Base-by-base conservation (phyloP, 164 flowering plant genomes). In the Umbellularia californica region DNA sequence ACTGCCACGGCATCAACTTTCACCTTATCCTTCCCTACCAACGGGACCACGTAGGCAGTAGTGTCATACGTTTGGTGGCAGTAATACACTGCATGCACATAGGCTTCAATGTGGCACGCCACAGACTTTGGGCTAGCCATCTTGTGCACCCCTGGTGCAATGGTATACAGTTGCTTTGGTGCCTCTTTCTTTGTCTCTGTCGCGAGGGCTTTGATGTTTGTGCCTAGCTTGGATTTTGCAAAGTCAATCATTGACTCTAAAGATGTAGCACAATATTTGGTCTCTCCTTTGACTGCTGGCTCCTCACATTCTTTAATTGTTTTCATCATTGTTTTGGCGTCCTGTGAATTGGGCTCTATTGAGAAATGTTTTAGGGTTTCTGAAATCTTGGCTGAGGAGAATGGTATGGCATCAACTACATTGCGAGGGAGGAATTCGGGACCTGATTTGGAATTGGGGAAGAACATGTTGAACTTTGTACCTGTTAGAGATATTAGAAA, bases 331-430 rank as follows among this genome's bases (percentile, higher is more conserved):
- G 58, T 63, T 28, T 79, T 60, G 5, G 89, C 90, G 68, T 86
- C 84, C 3, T 17, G 47, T 6, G 87, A 84, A 14, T 55, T 22
- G 11, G 84, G 86, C 10, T 79, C 65, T 50, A 88, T 41, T 0
- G 83, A 84, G 71, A 81, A 82, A 28, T 69, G 70, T 28, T 69
- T 28, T 0, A 83, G 58, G 72, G 85, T 81, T 24, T 79, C 81
- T 0, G 85, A 70, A 10, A 84, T 28, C 58, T 80, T 79, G 20
- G 75, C 15, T 0, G 88, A 82, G 3, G 88, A 83, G 77, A 88
- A 85, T 30, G 89, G 88, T 15, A 84, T 79, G n/a, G 82, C 33
- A 2, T 84, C 77, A 22, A 86, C 84, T 9, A 75, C 71, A n/a
- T 73, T 50, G 28, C 81, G 81, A 3, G 89, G 88, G 19, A 88